These are phyloP conservation scores for Medicago lupulina DNA, from an alignment of 306 rosid species.

Conservation along the genomic window DNA sequence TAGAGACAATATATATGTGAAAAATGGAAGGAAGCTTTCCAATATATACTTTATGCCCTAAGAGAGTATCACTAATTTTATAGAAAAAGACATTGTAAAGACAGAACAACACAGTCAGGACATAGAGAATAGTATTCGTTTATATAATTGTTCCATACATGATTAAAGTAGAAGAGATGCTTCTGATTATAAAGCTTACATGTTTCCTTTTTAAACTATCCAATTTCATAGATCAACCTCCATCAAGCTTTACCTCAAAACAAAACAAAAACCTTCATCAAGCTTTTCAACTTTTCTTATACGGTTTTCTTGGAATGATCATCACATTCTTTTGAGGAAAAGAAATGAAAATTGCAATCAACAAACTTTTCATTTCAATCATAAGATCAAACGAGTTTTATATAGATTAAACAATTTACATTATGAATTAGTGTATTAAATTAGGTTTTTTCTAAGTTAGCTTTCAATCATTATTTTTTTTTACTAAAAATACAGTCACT, in stretches of 20 bases:
- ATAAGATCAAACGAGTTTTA: not conserved
- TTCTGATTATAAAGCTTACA: conserved; percentile 46
- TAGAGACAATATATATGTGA: conserved; percentile 26
- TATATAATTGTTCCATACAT: conserved; percentile 26
- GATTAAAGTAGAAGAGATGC: conserved; percentile 58
- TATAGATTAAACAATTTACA: not conserved
- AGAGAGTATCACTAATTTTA: conserved; percentile 36
- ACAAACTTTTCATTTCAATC: not conserved
- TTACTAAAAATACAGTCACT: no score
- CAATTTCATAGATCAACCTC: conserved; percentile 27
- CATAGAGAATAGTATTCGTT: conserved; percentile 33
- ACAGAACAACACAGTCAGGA: conserved; percentile 42
- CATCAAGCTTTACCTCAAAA: conserved; percentile 41
- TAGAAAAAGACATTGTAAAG: conserved; percentile 36
- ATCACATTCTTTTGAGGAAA: conserved; percentile 40
- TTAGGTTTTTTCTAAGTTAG: no score
- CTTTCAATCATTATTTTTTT: no score
- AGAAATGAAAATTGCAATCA: not conserved
- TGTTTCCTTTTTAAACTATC: conserved; percentile 37
- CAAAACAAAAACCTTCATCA: conserved; percentile 36
- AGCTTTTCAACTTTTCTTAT: conserved; percentile 52
- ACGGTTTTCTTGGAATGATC: conserved; percentile 38
- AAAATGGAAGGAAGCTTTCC: conserved; percentile 39
- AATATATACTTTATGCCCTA: conserved; percentile 44
- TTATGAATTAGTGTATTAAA: no score